Percentiles rank a stretch among this genome's conserved stretches.
These are phyloP conservation scores for Cyberlindnera maclurae DNA, from an alignment of 805 yeast genomes.

Conservation along the genomic window DNA sequence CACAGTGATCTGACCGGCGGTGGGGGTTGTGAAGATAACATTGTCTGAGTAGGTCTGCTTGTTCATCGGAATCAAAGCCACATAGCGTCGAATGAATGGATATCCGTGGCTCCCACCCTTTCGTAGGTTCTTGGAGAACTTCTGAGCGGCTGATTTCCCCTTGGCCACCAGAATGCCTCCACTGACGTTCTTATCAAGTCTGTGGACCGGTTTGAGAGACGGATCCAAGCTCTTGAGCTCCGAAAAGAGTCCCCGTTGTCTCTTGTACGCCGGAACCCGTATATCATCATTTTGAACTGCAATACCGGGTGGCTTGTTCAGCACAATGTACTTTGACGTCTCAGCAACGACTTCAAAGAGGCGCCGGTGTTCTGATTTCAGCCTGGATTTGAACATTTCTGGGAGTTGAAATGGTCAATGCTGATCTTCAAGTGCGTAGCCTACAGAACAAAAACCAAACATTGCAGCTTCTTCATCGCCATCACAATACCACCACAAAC, in stretches of 20 bases:
- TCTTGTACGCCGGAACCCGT: conserved; percentile 3
- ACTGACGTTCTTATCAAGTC: conserved; percentile 33
- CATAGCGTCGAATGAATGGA: conserved; percentile 28
- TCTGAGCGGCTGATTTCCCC: conserved; percentile 26
- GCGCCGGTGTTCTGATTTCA: not conserved
- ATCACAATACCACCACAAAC: too few relatives aligned
- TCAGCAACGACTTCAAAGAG: not conserved
- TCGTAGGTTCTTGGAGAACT: conserved; percentile 27
- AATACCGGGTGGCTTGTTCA: conserved; percentile 32
- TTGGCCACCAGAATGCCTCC: conserved; percentile 35
- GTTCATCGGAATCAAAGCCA: conserved; percentile 19
- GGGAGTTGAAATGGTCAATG: not conserved
- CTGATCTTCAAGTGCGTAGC: too few relatives aligned
- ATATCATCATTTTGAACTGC: conserved; percentile 27
- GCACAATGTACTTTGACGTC: conserved; percentile 4
- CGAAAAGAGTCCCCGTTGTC: conserved; percentile 11
- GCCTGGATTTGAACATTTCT: too few relatives aligned
- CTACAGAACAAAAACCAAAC: too few relatives aligned
- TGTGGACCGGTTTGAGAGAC: conserved; percentile 27
- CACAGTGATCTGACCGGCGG: conserved; percentile 2
- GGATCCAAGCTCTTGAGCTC: conserved; percentile 6
- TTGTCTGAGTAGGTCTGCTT: not conserved
- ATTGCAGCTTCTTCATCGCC: too few relatives aligned
- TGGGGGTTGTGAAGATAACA: not conserved
- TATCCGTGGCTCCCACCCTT: conserved; percentile 32